phyloP scores from a whole-genome alignment of 2,329 filamentous ascomycete species.

The Apiospora pterosperma region DNA sequence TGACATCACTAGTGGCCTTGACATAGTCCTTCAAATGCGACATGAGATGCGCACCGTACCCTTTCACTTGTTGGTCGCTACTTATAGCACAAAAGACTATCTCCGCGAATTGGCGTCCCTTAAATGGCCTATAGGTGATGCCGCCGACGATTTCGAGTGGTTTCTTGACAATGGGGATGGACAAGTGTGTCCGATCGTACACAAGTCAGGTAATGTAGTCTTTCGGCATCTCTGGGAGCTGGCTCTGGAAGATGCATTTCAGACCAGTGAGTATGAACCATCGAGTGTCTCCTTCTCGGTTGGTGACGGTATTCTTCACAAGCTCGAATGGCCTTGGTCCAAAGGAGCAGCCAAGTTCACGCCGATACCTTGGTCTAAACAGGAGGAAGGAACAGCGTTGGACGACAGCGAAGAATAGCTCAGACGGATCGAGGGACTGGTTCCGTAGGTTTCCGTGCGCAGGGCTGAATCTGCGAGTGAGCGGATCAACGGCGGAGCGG shows the following conservation, averaged over 20 bases:
- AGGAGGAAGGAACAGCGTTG: too few relatives aligned
- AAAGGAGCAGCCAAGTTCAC: too few relatives aligned
- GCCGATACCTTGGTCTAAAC: too few relatives aligned
- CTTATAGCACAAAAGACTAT: slow-evolving; percentile 99
- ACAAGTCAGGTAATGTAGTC: slow-evolving; percentile 97
- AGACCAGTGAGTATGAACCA: slow-evolving; percentile 93
- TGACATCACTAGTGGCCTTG: slow-evolving; percentile 91
- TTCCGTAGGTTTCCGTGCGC: too few relatives aligned
- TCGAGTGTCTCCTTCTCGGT: too few relatives aligned
- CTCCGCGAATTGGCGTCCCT: slow-evolving; percentile 87
- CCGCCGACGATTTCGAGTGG: slow-evolving; percentile 94
- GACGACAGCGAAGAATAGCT: too few relatives aligned
- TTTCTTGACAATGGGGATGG: slow-evolving; percentile 96
- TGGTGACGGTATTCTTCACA: too few relatives aligned
- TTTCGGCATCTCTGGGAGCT: slow-evolving; percentile 98
- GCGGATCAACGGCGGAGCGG: too few relatives aligned
- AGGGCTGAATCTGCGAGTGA: too few relatives aligned
- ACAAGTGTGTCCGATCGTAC: slow-evolving; percentile 93
- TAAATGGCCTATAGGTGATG: slow-evolving; percentile 94
- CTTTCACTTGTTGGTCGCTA: slow-evolving; percentile 97
- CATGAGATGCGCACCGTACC: slow-evolving; percentile 97
- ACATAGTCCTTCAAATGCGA: slow-evolving; percentile 97
- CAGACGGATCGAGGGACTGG: too few relatives aligned
- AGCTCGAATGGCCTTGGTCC: too few relatives aligned
- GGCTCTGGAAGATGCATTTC: slow-evolving; percentile 98